Base-by-base conservation (phyloP, 768 basidiomycete species). In the Mycena alexandri region DNA sequence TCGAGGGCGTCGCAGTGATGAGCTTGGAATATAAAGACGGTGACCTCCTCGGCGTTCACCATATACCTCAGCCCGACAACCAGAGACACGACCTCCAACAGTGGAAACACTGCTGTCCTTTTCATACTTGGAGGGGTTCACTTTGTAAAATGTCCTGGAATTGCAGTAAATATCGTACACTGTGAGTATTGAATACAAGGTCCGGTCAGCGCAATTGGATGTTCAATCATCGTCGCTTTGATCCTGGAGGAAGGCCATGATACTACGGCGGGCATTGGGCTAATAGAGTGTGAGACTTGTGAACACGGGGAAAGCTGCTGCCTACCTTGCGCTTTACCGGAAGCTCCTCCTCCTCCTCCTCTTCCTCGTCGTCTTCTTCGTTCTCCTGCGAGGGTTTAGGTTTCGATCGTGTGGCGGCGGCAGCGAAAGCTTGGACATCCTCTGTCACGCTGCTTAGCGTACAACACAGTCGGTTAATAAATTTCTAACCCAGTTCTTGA, bases 401-500 rank as follows among this genome's bases (percentile, higher is more conserved):
- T 69, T 65, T 79, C 22, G 61, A 77, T 51, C 79, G 82, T 17
- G 74, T 63, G 63, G 76, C 74, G 19, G 86, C 79, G 17, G 86
- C 81, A 65, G 89, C 90, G 65, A 94, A 95, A 55, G 86, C 83
- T 68, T 88, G 80, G 21, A 95, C 93, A 68, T 94, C 93, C 84
- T 89, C 93, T 94, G 75, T 53, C 16, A 56, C 36, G 42, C 17
- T 52, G 54, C 47, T 53, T 25, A 65, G 9, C 21, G 43, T 38
- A 41, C 12, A 61, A 12, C 36, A 25, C 8, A 56, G 60, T 29
- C 24, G 38, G 16, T 60, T 47, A 7, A 21, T 3, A 21, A 24
- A 51, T 29, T 24, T 24, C 87, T 36, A 70, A 96, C 94, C 86
- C 21, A 95, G 83, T 74, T 96, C 94, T 65, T 93, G 83, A 24